phyloP scores from a whole-genome alignment of 2,329 filamentous ascomycete species.

The Alternaria triticimaculans region DNA sequence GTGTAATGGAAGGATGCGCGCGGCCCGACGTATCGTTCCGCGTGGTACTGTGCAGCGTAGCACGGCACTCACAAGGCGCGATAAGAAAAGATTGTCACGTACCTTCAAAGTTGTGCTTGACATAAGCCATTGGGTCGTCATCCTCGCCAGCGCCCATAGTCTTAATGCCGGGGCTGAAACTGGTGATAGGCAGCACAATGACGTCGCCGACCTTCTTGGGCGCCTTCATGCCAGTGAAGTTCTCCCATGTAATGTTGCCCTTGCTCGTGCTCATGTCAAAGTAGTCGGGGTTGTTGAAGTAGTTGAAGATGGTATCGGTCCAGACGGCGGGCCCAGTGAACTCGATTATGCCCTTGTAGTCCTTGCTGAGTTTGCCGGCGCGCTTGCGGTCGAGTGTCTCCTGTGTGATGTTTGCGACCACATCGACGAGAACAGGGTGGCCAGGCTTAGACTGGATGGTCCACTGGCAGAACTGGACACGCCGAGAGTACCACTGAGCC shows the following conservation, averaged over 20 bases:
- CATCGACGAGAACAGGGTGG: constrained; percentile 86
- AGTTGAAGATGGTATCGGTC: constrained; percentile 91
- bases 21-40: neutral
- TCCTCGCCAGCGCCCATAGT: constrained; percentile 91
- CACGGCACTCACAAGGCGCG: neutral
- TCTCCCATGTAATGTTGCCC: constrained; percentile 79
- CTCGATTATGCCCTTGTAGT: constrained; percentile 82
- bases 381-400: constrained; percentile 78
- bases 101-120: constrained; percentile 97
- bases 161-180: constrained; percentile 91
- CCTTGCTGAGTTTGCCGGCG: constrained; percentile 67
- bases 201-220: constrained; percentile 93
- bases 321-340: constrained; percentile 93
- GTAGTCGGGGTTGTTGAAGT: constrained; percentile 89
- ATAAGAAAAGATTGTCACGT: constrained; percentile 46
- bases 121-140: constrained; percentile 95
- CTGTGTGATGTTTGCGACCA: constrained; percentile 85
- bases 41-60: constrained; percentile 5
- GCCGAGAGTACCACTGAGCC: constrained; percentile 92
- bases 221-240: constrained; percentile 86
- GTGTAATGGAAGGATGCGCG: neutral
- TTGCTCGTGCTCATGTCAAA: constrained; percentile 78
- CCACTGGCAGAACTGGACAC: constrained; percentile 99
- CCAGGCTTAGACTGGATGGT: constrained; percentile 96
- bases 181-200: constrained; percentile 91